Conservation (phyloP, 371 early-diverging fungal genomes). For the Actinomortierella ambigua region DNA sequence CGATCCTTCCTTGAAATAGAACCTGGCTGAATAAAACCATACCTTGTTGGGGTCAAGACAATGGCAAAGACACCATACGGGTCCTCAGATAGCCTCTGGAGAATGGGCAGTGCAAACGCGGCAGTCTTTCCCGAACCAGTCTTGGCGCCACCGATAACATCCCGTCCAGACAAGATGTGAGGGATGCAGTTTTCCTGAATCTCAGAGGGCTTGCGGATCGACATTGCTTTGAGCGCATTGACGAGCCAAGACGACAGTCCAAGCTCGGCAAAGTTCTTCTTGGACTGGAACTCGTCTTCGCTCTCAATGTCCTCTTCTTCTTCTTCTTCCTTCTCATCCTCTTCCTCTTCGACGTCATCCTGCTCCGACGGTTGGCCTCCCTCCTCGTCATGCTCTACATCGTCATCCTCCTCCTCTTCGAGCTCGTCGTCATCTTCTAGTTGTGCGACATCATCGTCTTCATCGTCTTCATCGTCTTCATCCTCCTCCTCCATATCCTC, state of each 20-base stretch:
- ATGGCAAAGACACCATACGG: constrained; percentile 95
- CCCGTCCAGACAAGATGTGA: constrained; percentile 73
- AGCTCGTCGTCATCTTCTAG: constrained; percentile 5
- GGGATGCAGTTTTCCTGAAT: constrained; percentile 93
- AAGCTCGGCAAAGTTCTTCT: constrained; percentile 57
- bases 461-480: constrained; percentile 4
- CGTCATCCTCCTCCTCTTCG: constrained; percentile 4
- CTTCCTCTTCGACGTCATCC: constrained; percentile 14
- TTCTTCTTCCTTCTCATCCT: constrained; percentile 14
- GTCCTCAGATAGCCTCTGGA: constrained; percentile 91
- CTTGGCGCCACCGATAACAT: constrained; percentile 97
- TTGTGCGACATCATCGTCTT: not conserved
- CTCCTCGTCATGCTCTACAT: constrained; percentile 7
- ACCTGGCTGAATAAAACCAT: constrained; percentile 3
- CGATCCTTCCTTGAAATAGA: not conserved
- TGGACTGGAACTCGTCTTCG: constrained; percentile 34
- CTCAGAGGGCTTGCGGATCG: constrained; percentile 90
- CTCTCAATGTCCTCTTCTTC: constrained; percentile 28
- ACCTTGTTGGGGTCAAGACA: constrained; percentile 97
- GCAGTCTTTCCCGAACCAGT: constrained; percentile 99
- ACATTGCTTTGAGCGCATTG: constrained; percentile 76
- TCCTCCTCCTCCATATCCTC: constrained; percentile 11
- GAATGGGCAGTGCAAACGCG: constrained; percentile 98
- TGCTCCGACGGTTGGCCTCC: constrained; percentile 3
- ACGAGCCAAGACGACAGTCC: constrained; percentile 85